Evolutionary conservation across 129 eudicot genomes (phyloP).

Genomic region (Kitagawia praeruptora): DNA sequence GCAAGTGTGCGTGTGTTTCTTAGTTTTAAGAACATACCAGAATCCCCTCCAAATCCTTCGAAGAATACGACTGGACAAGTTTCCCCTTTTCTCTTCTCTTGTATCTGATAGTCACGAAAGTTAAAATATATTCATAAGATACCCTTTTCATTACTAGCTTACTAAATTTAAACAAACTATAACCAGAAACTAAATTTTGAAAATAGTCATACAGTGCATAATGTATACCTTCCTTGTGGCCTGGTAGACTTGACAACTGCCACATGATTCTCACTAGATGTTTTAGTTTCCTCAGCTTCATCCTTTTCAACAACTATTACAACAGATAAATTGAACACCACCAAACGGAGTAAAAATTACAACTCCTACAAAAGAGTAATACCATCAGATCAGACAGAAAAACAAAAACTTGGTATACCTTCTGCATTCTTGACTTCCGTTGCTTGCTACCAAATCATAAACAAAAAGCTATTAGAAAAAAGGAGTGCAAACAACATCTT

Average conservation of each 20-base stretch:
- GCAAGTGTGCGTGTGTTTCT: background rate
- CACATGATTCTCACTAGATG: slow-evolving; percentile 24
- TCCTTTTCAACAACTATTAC: slow-evolving; percentile 32
- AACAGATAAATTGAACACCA: background rate
- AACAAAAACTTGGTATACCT: slow-evolving; percentile 28
- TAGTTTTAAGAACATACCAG: slow-evolving; percentile 45
- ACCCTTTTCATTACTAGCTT: background rate
- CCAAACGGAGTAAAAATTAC: background rate
- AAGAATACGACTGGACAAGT: slow-evolving; percentile 49
- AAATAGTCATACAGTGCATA: background rate
- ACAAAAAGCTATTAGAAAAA: slow-evolving; percentile 8
- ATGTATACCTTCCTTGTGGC: slow-evolving; percentile 73
- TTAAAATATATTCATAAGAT: background rate
- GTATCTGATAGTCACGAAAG: slow-evolving; percentile 38
- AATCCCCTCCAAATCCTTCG: slow-evolving; percentile 82
- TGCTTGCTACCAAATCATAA: slow-evolving; percentile 41
- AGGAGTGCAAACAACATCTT: background rate
- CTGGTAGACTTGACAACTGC: slow-evolving; percentile 48
- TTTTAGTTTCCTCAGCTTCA: slow-evolving; percentile 17
- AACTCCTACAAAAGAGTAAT: background rate
- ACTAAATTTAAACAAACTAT: background rate
- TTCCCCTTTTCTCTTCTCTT: slow-evolving; percentile 80
- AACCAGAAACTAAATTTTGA: background rate
- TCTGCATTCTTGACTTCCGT: slow-evolving; percentile 30
- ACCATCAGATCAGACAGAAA: background rate